A percentile compares a stretch with the other conserved stretches of the same genome.
Evolutionary conservation across 306 rosid species (phyloP).

Genomic region (Cicer cuneatum): DNA sequence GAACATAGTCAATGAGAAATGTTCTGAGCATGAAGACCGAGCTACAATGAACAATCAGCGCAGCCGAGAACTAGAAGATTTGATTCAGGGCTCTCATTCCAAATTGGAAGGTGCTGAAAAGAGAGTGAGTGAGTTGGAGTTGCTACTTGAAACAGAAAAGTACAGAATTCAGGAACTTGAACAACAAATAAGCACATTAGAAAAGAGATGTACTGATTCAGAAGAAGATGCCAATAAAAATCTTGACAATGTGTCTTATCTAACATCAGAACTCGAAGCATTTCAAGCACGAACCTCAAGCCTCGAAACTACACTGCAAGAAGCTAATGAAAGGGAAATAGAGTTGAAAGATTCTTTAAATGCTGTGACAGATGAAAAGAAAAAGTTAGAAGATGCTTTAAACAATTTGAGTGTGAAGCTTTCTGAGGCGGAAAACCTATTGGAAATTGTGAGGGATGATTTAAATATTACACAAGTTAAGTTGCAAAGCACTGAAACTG

Average conservation of each 20-base stretch:
- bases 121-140: constrained; percentile 79
- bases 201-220: constrained; percentile 59
- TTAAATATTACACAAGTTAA: constrained; percentile 74
- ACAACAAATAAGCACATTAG: constrained; percentile 70
- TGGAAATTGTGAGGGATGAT: constrained; percentile 76
- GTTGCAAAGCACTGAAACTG: constrained; percentile 63
- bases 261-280: constrained; percentile 76
- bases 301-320: constrained; percentile 67
- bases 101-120: constrained; percentile 70
- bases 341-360: constrained; percentile 63
- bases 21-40: constrained; percentile 80
- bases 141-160: constrained; percentile 84
- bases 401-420: constrained; percentile 61
- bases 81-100: constrained; percentile 73
- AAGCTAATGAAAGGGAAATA: constrained; percentile 66
- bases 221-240: constrained; percentile 63
- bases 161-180: constrained; percentile 93
- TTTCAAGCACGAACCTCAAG: constrained; percentile 63
- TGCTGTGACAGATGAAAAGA: constrained; percentile 66
- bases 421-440: constrained; percentile 75
- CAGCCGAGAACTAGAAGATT: constrained; percentile 89
- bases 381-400: constrained; percentile 63
- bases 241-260: constrained; percentile 60
- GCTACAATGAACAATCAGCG: constrained; percentile 70
- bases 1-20: constrained; percentile 60